A percentile compares a stretch with the other conserved stretches of the same genome.
phyloP scores from a whole-genome alignment of 2,329 filamentous ascomycete genomes.

The Cyphellophora europaea region DNA sequence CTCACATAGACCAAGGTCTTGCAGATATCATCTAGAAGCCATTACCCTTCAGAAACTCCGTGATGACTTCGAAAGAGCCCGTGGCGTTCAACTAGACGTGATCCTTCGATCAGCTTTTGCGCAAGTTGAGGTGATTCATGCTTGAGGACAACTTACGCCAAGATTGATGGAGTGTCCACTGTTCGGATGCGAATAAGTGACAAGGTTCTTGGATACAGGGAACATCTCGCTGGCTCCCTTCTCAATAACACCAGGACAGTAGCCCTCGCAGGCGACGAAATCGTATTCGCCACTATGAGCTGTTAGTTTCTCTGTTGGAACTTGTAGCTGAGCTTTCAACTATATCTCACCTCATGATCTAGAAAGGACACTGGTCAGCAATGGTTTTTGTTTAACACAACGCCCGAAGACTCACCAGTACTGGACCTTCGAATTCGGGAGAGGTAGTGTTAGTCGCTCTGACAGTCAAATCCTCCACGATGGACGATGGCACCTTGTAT shows the following conservation, averaged over 20 bases:
- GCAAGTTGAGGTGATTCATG: no score
- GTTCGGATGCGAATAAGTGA: constrained; percentile 7
- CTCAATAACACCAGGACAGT: constrained; percentile 7
- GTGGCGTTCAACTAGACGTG: constrained; percentile 6
- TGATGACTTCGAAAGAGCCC: constrained; percentile 6
- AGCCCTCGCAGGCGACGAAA: constrained; percentile 8
- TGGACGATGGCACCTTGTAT: not conserved
- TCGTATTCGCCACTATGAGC: constrained; percentile 7
- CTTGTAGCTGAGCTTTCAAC: no score
- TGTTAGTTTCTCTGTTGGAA: no score
- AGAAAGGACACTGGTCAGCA: no score
- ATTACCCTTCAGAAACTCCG: constrained; percentile 6
- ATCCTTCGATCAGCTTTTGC: no score
- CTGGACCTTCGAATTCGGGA: constrained; percentile 8
- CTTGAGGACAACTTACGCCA: constrained; percentile 1
- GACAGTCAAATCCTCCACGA: constrained; percentile 3
- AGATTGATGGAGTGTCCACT: constrained; percentile 9
- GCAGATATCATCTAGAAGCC: constrained; percentile 5
- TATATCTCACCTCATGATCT: no score
- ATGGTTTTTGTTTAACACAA: no score
- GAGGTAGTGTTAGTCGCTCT: constrained; percentile 2
- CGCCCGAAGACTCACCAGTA: no score
- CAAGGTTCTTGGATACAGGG: constrained; percentile 4
- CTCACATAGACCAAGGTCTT: no score
- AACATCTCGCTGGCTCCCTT: constrained; percentile 2